These are phyloP conservation scores for Leersia perrieri DNA, from an alignment of 176 grass and related monocot genomes.

Conservation along the genomic window DNA sequence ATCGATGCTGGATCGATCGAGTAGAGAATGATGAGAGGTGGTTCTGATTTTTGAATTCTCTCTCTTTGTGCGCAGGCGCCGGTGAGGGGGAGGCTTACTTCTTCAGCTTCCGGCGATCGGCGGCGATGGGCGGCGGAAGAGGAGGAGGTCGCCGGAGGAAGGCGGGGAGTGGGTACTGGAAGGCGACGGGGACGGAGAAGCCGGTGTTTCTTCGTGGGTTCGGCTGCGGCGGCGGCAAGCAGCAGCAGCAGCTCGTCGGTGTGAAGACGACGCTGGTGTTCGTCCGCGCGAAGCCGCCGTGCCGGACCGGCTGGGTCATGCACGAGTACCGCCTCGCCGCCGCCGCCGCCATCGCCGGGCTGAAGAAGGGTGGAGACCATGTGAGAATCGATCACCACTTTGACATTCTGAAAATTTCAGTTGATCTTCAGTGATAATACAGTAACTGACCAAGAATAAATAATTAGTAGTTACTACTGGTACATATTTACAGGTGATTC, in stretches of 20 bases:
- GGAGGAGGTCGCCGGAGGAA: slow-evolving; percentile 9
- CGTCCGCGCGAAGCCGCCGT: slow-evolving; percentile 39
- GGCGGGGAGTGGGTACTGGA: slow-evolving; percentile 65
- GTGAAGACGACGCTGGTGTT: slow-evolving; percentile 62
- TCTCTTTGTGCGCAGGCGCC: slow-evolving; percentile 36
- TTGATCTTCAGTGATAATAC: not conserved
- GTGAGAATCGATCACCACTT: slow-evolving; percentile 23
- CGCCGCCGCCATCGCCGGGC: not conserved
- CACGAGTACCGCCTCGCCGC: slow-evolving; percentile 63
- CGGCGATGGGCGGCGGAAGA: slow-evolving; percentile 12
- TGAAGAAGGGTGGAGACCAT: slow-evolving; percentile 7
- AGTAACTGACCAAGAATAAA: not conserved
- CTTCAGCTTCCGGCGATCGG: slow-evolving; percentile 36
- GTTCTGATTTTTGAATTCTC: not conserved
- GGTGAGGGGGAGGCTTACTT: slow-evolving; percentile 61
- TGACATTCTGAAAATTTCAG: too few species aligned
- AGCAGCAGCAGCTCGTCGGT: slow-evolving; percentile 45
- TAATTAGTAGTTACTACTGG: too few species aligned
- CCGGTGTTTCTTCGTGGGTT: slow-evolving; percentile 39
- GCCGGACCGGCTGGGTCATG: slow-evolving; percentile 72
- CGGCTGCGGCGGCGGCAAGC: not conserved
- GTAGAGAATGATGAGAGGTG: not conserved
- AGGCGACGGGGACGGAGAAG: slow-evolving; percentile 56
- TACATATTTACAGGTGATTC: too few species aligned
- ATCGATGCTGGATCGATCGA: too few species aligned